A percentile compares a stretch with the other conserved stretches of the same genome.
These are phyloP conservation scores for Paraphaeosphaeria minitans DNA, from an alignment of 2,329 filamentous ascomycete species.

Conservation along the genomic window DNA sequence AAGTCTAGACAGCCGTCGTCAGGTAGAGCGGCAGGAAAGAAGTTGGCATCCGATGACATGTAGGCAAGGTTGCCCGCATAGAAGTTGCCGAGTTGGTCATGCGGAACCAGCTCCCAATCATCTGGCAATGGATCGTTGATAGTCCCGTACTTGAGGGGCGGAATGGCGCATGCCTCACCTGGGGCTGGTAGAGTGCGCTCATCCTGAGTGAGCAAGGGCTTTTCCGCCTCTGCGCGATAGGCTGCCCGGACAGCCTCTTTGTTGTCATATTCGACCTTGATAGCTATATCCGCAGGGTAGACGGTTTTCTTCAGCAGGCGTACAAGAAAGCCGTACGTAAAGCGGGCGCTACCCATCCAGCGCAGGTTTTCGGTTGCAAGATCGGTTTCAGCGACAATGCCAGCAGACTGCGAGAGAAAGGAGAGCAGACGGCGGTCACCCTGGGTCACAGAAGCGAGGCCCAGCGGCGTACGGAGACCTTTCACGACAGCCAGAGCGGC, in stretches of 20 bases:
- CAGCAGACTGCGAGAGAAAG: slow-evolving; percentile 88
- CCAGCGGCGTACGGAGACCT: slow-evolving; percentile 80
- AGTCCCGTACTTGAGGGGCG: slow-evolving; percentile 77
- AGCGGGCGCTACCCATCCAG: slow-evolving; percentile 89
- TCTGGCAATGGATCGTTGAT: slow-evolving; percentile 75
- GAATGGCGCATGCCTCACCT: slow-evolving; percentile 57
- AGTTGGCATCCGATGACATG: slow-evolving; percentile 85
- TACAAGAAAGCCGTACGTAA: slow-evolving; percentile 82
- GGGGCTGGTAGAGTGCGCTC: slow-evolving; percentile 29
- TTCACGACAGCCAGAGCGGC: slow-evolving; percentile 88
- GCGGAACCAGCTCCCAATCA: slow-evolving; percentile 75
- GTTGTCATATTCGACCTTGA: slow-evolving; percentile 79
- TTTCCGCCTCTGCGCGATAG: slow-evolving; percentile 57
- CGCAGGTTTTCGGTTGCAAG: slow-evolving; percentile 87
- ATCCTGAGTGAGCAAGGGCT: slow-evolving; percentile 27
- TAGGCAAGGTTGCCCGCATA: slow-evolving; percentile 95
- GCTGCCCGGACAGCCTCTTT: slow-evolving; percentile 76
- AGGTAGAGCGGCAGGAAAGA: slow-evolving; percentile 83
- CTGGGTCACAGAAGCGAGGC: slow-evolving; percentile 87
- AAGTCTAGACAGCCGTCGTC: slow-evolving; percentile 87
- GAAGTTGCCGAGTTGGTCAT: slow-evolving; percentile 85
- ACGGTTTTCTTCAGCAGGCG: slow-evolving; percentile 75
- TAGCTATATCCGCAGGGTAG: slow-evolving; percentile 87
- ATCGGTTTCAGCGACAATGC: slow-evolving; percentile 88
- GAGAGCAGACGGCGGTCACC: slow-evolving; percentile 75